Percentiles rank a stretch among this genome's conserved stretches.
phyloP scores from a whole-genome alignment of 1,284 basidiomycete species.

The Malassezia dermatis region DNA sequence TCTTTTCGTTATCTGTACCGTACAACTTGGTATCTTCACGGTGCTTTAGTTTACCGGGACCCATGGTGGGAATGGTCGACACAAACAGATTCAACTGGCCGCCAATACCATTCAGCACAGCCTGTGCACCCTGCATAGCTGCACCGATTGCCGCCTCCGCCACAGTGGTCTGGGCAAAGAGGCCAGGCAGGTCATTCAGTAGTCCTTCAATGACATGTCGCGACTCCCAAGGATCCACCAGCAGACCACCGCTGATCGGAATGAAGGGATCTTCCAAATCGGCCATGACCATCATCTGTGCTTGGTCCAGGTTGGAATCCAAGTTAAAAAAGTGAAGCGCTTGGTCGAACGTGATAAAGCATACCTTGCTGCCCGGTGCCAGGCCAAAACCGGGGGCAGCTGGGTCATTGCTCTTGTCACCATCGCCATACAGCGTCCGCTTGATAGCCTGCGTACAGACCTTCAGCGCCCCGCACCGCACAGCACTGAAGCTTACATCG shows the following conservation, averaged over 20 bases:
- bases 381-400: slow-evolving; percentile 38
- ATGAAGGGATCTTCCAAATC: slow-evolving; percentile 86
- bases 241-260: slow-evolving; percentile 65
- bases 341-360: slow-evolving; percentile 74
- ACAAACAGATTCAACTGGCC: slow-evolving; percentile 80
- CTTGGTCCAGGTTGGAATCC: slow-evolving; percentile 57
- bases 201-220: slow-evolving; percentile 59
- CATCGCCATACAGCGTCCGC: slow-evolving; percentile 56
- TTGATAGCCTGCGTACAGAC: slow-evolving; percentile 61
- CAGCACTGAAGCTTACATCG: slow-evolving; percentile 68
- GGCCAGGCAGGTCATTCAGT: slow-evolving; percentile 59
- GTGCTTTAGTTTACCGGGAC: slow-evolving; percentile 60
- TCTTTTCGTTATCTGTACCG: slow-evolving; percentile 78
- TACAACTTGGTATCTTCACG: slow-evolving; percentile 64
- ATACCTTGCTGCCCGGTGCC: slow-evolving; percentile 48
- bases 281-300: slow-evolving; percentile 70
- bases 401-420: slow-evolving; percentile 21
- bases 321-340: slow-evolving; percentile 83
- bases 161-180: slow-evolving; percentile 55
- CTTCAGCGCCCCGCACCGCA: slow-evolving; percentile 64
- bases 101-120: slow-evolving; percentile 65
- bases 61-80: slow-evolving; percentile 65
- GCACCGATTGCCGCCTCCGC: slow-evolving; percentile 66
- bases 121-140: slow-evolving; percentile 56
- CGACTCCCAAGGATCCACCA: slow-evolving; percentile 66